These are phyloP conservation scores for Leccinum sublutescens DNA, from an alignment of 768 basidiomycete species.

Conservation along the genomic window DNA sequence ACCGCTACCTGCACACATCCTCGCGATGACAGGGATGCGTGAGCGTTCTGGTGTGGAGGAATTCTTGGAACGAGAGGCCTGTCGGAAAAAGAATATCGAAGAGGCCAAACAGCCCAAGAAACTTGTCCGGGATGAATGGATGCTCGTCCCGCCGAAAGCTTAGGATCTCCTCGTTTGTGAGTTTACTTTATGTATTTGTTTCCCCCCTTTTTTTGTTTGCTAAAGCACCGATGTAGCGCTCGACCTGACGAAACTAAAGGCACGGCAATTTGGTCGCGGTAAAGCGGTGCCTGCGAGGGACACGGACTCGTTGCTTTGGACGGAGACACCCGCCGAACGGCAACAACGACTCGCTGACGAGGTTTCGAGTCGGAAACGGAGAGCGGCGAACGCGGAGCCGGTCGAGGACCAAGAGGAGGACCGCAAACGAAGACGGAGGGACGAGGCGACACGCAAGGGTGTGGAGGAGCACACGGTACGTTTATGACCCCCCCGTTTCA, in stretches of 20 bases:
- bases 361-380: slow-evolving; percentile 85
- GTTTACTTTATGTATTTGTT: slow-evolving; percentile 28
- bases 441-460: slow-evolving; percentile 65
- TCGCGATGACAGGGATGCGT: slow-evolving; percentile 26
- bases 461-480: slow-evolving; percentile 71
- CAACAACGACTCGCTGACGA: slow-evolving; percentile 93
- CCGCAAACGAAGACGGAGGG: slow-evolving; percentile 57
- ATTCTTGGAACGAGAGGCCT: slow-evolving; percentile 84
- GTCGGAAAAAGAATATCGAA: slow-evolving; percentile 69
- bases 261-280: slow-evolving; percentile 75
- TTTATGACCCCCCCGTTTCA: too few species aligned
- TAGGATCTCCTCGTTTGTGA: slow-evolving; percentile 76
- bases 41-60: slow-evolving; percentile 70
- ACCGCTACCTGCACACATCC: slow-evolving; percentile 54
- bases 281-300: slow-evolving; percentile 38
- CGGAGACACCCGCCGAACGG: slow-evolving; percentile 92
- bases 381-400: slow-evolving; percentile 53
- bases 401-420: slow-evolving; percentile 38
- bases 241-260: slow-evolving; percentile 81
- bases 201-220: background rate
- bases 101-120: slow-evolving; percentile 79
- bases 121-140: slow-evolving; percentile 91
- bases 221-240: slow-evolving; percentile 49
- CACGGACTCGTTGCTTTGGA: slow-evolving; percentile 79
- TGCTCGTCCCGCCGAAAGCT: slow-evolving; percentile 89